phyloP scores from a whole-genome alignment of 2,329 filamentous ascomycete species.

The Fusarium sp. region DNA sequence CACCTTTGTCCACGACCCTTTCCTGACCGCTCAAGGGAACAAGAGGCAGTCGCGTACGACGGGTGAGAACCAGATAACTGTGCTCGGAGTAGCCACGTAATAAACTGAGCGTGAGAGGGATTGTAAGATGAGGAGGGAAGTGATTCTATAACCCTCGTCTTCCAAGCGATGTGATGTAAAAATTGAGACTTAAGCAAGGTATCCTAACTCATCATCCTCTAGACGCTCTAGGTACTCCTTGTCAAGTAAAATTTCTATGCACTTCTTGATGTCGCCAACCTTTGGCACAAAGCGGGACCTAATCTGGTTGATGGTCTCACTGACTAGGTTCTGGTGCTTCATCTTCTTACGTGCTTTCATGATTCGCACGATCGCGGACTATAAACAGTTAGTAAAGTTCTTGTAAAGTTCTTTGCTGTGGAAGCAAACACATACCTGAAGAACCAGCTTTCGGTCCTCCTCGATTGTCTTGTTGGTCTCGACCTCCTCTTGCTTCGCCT shows the following conservation, averaged over 20 bases:
- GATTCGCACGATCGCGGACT: constrained; percentile 99
- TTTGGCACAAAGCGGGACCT: constrained; percentile 92
- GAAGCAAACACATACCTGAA: constrained; percentile 76
- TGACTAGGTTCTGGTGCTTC: constrained; percentile 95
- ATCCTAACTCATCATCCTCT: constrained; percentile 93
- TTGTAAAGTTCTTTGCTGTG: not conserved
- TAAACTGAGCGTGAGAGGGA: constrained; percentile 4
- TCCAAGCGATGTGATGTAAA: not conserved
- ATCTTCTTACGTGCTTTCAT: constrained; percentile 99
- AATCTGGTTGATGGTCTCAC: constrained; percentile 96
- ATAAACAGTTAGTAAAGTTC: constrained; percentile 39
- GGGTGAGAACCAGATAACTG: not conserved
- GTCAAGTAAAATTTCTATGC: constrained; percentile 97
- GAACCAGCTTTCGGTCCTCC: constrained; percentile 94
- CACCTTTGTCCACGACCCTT: constrained; percentile 17
- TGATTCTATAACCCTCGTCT: not conserved
- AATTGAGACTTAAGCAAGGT: constrained; percentile 75
- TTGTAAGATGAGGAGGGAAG: not conserved
- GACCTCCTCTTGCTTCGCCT: constrained; percentile 94
- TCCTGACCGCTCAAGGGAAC: constrained; percentile 19
- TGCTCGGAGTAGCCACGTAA: constrained; percentile 14
- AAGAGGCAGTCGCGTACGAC: constrained; percentile 24
- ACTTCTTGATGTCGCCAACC: constrained; percentile 97
- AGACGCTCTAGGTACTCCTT: constrained; percentile 98
- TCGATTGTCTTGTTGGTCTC: constrained; percentile 99